Evolutionary conservation across 441 rosid genomes (phyloP), one percentile per base, ranked within the genome.

Genomic region (Gossypium davidsonii): DNA sequence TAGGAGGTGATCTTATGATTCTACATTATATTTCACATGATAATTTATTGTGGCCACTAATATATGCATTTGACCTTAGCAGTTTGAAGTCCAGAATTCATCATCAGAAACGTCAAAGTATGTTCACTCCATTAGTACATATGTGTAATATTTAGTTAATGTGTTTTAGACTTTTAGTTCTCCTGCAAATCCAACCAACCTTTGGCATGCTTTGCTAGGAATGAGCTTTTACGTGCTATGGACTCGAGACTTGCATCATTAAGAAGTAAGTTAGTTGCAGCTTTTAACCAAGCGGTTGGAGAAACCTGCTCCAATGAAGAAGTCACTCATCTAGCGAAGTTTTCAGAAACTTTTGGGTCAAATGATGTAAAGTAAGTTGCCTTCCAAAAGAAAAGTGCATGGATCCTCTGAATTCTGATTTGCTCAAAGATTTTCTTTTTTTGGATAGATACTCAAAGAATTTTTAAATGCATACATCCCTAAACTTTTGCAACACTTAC

Each of bases 191-290:
- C 31, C 65, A 20, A 68, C 49, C 75, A 73, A 78, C 28, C 59
- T 68, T 14, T 70, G n/a, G 52, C 73, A 48, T 66, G 21, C 58
- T 62, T 79, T 80, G 17, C 78, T 83, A 89, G 94, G 83, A 87
- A 85, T 80, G 90, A 84, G 71, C 79, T 61, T 11, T 61, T 61
- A 78, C 80, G 78, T 76, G 91, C 91, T 70, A 86, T 87, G 85
- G 89, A 86, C 72, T 81, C 80, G 62, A 86, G 94, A 81, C 82
- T 89, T 52, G 70, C 80, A n/a, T 90, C 88, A 46, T 73, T 89
- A 73, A 85, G 78, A 75, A 79, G 65, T 64, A 90, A 89, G 63
- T 73, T 86, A 75, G 82, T 85, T 74, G 77, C 80, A 59, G 85
- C 84, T 76, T 82, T 87, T 72, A 59, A 78, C 72, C 79, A 79